Evolutionary conservation across 176 grass and related monocot genomes (phyloP), one percentile per base, ranked within the genome.

Genomic region (Zizania latifolia): DNA sequence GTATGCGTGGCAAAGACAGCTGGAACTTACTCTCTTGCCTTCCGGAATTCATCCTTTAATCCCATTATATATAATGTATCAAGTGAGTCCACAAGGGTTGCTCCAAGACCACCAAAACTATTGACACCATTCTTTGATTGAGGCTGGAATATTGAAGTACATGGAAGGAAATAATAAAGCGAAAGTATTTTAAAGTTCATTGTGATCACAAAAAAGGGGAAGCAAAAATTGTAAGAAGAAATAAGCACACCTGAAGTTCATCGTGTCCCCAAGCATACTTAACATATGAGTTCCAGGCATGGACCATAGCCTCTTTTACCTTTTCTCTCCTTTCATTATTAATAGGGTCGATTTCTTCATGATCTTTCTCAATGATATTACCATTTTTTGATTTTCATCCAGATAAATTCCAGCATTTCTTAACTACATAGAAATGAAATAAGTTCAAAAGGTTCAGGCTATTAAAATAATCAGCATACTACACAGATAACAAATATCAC

Each of bases 51-150:
- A 58, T 85, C 87, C 76, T 83, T 65, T 7, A 90, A 54, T 58
- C 84, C 91, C 87, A 93, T 93, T 87, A 90, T 93, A 62, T 87
- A 87, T 21, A 90, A 58, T 80, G 81, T 90, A 80, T 90, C 84
- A 68, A 93, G 80, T 28, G 87, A 90, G 48, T 93, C 91, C 10
- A 93, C 68, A 68, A 93, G 62, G 8, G 87, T 93, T 69, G 91
- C 87, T 21, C 84, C 91, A 23, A 87, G 84, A 60, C 87, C 91
- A 85, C 91, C 91, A 80, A 90, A 93, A 78, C 84, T 93, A 74
- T 93, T 70, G 37, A 87, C 46, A 72, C 91, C 91, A 90, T 76
- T 80, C 73, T 79, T 93, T n/a, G 91, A 80, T 67, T 83, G 91
- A 60, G 91, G 87, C 87, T 93, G 68, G 57, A 65, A 34, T 76